Evolutionary conservation across 2,329 filamentous ascomycete species (phyloP).

Genomic region (Colletotrichum plurivorum): DNA sequence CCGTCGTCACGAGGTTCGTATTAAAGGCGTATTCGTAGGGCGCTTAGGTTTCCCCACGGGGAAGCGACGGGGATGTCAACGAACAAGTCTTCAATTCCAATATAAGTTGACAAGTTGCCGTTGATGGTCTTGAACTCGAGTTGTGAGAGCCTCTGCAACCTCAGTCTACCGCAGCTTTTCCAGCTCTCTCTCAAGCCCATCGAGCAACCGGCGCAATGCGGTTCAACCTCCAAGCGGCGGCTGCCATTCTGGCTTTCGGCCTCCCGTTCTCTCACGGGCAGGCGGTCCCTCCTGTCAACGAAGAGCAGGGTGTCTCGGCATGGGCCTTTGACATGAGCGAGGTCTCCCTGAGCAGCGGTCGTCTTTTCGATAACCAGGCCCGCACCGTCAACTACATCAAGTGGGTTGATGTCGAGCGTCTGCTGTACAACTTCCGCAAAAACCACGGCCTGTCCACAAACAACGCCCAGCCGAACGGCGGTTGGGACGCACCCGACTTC

Average conservation of each 20-base stretch:
- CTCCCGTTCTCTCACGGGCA: constrained; percentile 29
- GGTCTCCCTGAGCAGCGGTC: constrained; percentile 54
- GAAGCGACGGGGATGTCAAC: not conserved
- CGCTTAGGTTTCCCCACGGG: not conserved
- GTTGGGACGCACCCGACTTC: constrained; percentile 68
- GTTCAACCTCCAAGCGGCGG: constrained; percentile 3
- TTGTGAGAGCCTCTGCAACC: not conserved
- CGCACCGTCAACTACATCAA: constrained; percentile 63
- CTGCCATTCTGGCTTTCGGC: not conserved
- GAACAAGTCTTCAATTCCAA: too few relatives aligned
- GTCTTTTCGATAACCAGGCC: constrained; percentile 60
- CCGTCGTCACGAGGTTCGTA: not conserved
- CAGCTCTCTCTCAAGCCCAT: not conserved
- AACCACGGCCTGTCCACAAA: constrained; percentile 63
- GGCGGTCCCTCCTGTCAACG: constrained; percentile 44
- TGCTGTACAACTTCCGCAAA: constrained; percentile 63
- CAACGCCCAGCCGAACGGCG: constrained; percentile 60
- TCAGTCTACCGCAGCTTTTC: too few relatives aligned
- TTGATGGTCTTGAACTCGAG: too few relatives aligned
- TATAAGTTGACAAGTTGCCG: not conserved
- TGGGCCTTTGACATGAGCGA: constrained; percentile 57
- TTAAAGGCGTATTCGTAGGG: not conserved
- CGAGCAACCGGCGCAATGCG: constrained; percentile 4
- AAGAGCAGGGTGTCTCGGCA: constrained; percentile 51
- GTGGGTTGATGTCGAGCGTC: constrained; percentile 58